phyloP scores from a whole-genome alignment of 2,329 filamentous ascomycete species.

The Beauveria rudraprayagi region DNA sequence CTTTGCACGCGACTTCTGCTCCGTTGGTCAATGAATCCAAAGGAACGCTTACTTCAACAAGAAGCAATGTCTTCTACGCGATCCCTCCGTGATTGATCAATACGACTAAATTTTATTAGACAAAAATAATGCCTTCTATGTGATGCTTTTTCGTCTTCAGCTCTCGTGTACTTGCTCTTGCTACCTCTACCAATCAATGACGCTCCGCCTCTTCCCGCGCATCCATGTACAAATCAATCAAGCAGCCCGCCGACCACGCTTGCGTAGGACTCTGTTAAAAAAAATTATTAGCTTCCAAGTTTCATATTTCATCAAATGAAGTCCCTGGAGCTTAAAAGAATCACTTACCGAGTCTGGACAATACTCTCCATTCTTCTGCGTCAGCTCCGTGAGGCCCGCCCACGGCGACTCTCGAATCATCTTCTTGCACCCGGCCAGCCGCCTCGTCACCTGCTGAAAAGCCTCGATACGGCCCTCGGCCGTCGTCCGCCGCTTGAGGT shows the following conservation, averaged over 20 bases:
- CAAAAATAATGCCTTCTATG: background rate
- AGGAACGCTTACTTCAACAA: background rate
- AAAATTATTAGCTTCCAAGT: background rate
- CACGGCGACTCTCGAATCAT: constrained; percentile 73
- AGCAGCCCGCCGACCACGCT: constrained; percentile 88
- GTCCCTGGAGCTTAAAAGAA: background rate
- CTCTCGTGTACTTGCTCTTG: background rate
- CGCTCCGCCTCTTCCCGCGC: constrained; percentile 48
- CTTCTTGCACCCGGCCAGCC: constrained; percentile 75
- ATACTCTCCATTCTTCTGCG: constrained; percentile 76
- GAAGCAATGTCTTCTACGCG: background rate
- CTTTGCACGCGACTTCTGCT: too few species aligned
- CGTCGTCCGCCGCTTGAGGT: constrained; percentile 58
- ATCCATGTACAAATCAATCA: constrained; percentile 95
- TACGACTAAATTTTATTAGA: background rate
- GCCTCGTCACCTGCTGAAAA: constrained; percentile 87
- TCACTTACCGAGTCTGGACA: constrained; percentile 78
- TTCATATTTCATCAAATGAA: too few species aligned
- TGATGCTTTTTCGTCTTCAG: background rate
- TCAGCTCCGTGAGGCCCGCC: constrained; percentile 89
- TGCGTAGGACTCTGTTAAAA: constrained; percentile 72
- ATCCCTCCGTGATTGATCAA: background rate
- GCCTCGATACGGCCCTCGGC: constrained; percentile 68
- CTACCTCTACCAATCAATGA: background rate
- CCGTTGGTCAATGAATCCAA: background rate